Evolutionary conservation across 1,139 yeast species (phyloP).

Genomic region (Yamadazyma sp.): DNA sequence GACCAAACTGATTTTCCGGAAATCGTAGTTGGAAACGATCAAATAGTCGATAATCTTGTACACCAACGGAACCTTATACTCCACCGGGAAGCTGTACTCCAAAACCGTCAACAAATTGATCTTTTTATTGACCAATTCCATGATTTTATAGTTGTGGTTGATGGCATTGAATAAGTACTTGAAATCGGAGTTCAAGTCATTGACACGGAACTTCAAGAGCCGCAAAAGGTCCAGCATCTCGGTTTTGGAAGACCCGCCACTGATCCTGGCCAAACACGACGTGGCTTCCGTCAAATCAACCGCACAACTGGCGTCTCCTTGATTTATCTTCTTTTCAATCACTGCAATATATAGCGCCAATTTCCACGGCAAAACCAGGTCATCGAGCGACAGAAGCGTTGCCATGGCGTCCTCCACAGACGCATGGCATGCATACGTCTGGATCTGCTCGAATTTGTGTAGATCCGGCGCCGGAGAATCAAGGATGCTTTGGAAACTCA

Average conservation of each 20-base stretch:
- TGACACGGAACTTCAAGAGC: slow-evolving; percentile 14
- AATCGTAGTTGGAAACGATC: slow-evolving; percentile 34
- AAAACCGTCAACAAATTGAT: slow-evolving; percentile 22
- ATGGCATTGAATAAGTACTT: slow-evolving; percentile 23
- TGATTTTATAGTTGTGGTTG: slow-evolving; percentile 20
- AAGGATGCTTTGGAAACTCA: neutral
- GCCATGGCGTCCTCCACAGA: neutral
- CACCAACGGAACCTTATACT: slow-evolving; percentile 13
- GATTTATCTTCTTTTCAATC: neutral
- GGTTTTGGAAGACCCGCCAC: neutral
- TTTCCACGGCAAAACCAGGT: neutral
- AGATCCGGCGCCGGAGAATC: neutral
- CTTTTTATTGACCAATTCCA: slow-evolving; percentile 41
- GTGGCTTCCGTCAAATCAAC: slow-evolving; percentile 1
- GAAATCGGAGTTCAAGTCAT: slow-evolving; percentile 31
- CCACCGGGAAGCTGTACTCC: slow-evolving; percentile 6
- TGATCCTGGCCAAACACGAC: neutral
- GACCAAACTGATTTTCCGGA: slow-evolving; percentile 30
- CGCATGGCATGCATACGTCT: neutral
- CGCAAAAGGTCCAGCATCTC: slow-evolving; percentile 3
- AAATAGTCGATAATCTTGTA: slow-evolving; percentile 30
- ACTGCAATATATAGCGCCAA: neutral
- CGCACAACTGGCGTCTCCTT: neutral
- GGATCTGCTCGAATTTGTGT: slow-evolving; percentile 1
- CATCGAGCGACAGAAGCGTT: neutral